phyloP scores from a whole-genome alignment of 768 basidiomycete genomes.

The Pseudohyphozyma bogoriensis region DNA sequence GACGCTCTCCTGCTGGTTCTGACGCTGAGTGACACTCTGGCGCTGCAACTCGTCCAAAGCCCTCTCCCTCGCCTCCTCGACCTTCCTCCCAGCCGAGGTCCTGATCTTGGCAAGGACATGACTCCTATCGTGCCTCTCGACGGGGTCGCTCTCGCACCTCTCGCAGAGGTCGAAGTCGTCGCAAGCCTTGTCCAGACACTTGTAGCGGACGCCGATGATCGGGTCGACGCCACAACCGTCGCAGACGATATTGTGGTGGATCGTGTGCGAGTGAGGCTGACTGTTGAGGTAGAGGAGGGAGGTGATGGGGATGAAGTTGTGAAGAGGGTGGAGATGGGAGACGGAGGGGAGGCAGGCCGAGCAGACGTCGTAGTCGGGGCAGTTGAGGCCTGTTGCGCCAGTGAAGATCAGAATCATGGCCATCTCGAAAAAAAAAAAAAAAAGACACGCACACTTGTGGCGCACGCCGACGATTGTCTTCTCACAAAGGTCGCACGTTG shows the following conservation, averaged over 20 bases:
- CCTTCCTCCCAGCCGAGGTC: neutral
- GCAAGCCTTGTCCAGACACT: conserved; percentile 73
- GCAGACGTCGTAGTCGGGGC: conserved; percentile 20
- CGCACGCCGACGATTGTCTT: conserved; percentile 53
- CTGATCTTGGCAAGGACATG: conserved; percentile 70
- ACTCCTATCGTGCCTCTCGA: conserved; percentile 57
- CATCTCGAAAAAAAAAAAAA: too few species aligned
- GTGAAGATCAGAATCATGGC: too few species aligned
- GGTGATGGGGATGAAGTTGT: conserved; percentile 18
- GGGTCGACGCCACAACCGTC: conserved; percentile 55
- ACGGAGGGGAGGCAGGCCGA: neutral
- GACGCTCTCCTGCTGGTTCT: too few species aligned
- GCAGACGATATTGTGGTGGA: conserved; percentile 55
- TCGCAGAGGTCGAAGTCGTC: conserved; percentile 72
- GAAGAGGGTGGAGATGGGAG: conserved; percentile 6
- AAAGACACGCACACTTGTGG: conserved; percentile 63
- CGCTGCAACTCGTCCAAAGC: neutral
- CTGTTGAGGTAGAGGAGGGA: neutral
- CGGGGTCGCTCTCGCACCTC: conserved; percentile 67
- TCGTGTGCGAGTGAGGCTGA: neutral
- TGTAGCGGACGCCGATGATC: conserved; percentile 63
- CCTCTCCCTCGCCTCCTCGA: neutral
- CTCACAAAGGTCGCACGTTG: conserved; percentile 54
- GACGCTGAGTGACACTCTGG: too few species aligned
- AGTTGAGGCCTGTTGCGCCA: conserved; percentile 17